A percentile compares a stretch with the other conserved stretches of the same genome.
Evolutionary conservation across 2,329 filamentous ascomycete genomes (phyloP).

Genomic region (Pyrenochaeta sp.): DNA sequence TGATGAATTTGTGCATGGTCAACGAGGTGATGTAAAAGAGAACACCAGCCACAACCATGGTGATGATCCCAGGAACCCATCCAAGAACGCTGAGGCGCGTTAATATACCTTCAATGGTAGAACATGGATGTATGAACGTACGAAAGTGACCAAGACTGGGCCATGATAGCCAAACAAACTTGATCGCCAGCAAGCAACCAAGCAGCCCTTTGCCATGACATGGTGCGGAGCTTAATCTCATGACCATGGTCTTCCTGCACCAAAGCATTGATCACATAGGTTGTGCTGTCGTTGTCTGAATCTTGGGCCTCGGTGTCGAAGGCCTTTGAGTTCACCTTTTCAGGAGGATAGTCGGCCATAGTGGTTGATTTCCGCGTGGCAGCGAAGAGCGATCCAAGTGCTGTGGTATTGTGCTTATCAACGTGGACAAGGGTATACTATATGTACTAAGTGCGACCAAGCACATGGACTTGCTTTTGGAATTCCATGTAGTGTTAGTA

Average conservation of each 20-base stretch:
- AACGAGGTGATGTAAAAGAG: conserved; percentile 83
- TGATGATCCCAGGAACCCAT: conserved; percentile 85
- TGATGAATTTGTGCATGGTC: conserved; percentile 77
- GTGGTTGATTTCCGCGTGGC: too few relatives aligned
- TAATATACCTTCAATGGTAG: not conserved
- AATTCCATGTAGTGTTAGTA: too few relatives aligned
- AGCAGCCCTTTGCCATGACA: conserved; percentile 72
- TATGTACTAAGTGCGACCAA: too few relatives aligned
- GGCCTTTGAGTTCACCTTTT: conserved; percentile 4
- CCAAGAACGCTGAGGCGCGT: conserved; percentile 66
- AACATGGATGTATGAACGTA: conserved; percentile 28
- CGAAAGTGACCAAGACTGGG: conserved; percentile 91
- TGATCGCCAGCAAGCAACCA: conserved; percentile 92
- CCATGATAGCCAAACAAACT: conserved; percentile 92
- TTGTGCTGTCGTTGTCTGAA: conserved; percentile 21
- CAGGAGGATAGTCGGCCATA: too few relatives aligned
- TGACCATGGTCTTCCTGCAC: conserved; percentile 53
- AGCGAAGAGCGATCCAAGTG: too few relatives aligned
- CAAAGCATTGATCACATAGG: conserved; percentile 21
- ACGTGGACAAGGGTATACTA: too few relatives aligned
- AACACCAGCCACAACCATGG: conserved; percentile 75
- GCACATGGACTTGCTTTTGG: too few relatives aligned
- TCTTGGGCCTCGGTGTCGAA: conserved; percentile 17
- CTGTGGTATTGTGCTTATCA: too few relatives aligned
- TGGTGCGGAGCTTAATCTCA: conserved; percentile 60